Conservation (phyloP, 176 grass and related monocot genomes). For the Oryza nivara region DNA sequence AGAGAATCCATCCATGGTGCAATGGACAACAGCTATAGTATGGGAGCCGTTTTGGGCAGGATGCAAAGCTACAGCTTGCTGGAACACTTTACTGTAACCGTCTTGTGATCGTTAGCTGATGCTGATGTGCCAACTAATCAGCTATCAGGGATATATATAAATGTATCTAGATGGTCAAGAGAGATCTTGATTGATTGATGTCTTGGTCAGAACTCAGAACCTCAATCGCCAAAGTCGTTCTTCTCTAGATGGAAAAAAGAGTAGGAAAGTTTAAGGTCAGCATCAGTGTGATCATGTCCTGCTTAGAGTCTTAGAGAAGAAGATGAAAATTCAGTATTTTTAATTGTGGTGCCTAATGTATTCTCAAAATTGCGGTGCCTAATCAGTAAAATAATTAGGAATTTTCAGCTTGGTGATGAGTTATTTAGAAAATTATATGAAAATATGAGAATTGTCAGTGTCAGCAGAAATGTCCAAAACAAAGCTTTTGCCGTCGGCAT, state of each 20-base stretch:
- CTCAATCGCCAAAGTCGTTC: not conserved
- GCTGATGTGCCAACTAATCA: slow-evolving; percentile 29
- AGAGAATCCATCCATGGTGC: slow-evolving; percentile 5
- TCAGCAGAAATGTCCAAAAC: slow-evolving; percentile 31
- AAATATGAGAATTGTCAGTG: not conserved
- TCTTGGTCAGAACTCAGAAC: slow-evolving; percentile 35
- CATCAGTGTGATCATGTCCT: slow-evolving; percentile 26
- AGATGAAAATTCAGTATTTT: not conserved
- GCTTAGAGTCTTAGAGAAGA: not conserved
- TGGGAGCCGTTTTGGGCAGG: not conserved
- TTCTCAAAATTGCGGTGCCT: not conserved
- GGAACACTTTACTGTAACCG: not conserved
- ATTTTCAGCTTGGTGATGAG: not conserved
- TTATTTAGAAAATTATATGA: not conserved
- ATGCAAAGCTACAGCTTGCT: not conserved
- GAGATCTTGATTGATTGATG: slow-evolving; percentile 28
- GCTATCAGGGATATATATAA: not conserved
- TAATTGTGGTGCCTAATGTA: not conserved
- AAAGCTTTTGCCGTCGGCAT: not conserved
- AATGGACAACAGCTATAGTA: slow-evolving; percentile 43
- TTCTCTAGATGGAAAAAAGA: slow-evolving; percentile 18
- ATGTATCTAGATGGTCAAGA: slow-evolving; percentile 11
- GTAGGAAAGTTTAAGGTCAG: slow-evolving; percentile 21
- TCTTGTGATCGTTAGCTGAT: slow-evolving; percentile 2
- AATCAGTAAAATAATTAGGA: not conserved